Evolutionary conservation across 176 grass and related monocot species (phyloP), one percentile per base, ranked within the genome.

Genomic region (Calamus simplicifolius): DNA sequence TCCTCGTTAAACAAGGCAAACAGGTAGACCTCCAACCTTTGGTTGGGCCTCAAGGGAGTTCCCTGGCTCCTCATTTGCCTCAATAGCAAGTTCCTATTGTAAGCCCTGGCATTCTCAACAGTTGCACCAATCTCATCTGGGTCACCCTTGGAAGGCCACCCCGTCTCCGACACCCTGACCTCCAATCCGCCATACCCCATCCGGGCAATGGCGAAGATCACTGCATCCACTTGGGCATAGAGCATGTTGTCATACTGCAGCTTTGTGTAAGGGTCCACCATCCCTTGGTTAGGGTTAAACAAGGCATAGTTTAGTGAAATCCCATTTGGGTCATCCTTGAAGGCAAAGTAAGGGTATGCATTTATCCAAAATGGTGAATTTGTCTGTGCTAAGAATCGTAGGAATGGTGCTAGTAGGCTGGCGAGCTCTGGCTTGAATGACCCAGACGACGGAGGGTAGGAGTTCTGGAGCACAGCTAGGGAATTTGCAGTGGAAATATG

Each of bases 1-100:
- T 99, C 50, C 73, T 99, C 94, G 52, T 99, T 99, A 80, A 99
- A 99, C 54, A 99, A 81, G 1, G 94, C 94, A 53, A 99, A 99
- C 25, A 99, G 73, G 68, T 93, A 99, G 15, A 93, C 85, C 81
- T 99, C 94, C 6, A 93, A 50, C 4, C 77, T 69, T 18, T 70
- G 76, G 27, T 71, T 62, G 0, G 94, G 88, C 6, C 88, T 74
- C 63, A 99, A 66, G 17, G 94, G 94, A n/a, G 94, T 98, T 28
- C 94, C 88, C 78, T 98, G 88, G 27, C 52, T 68, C 21, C 56
- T 53, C 17, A 78, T 27, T 61, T 98, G 94, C 27, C 87, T 77
- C 31, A 75, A 14, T 53, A 98, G 49, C 73, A 98, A 53, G 81
- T 98, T 93, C 27, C 63, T 74, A 73, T 89, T 98, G 87, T 98